These are phyloP conservation scores for Candida glaebosa DNA, from an alignment of 805 yeast species.

Conservation along the genomic window DNA sequence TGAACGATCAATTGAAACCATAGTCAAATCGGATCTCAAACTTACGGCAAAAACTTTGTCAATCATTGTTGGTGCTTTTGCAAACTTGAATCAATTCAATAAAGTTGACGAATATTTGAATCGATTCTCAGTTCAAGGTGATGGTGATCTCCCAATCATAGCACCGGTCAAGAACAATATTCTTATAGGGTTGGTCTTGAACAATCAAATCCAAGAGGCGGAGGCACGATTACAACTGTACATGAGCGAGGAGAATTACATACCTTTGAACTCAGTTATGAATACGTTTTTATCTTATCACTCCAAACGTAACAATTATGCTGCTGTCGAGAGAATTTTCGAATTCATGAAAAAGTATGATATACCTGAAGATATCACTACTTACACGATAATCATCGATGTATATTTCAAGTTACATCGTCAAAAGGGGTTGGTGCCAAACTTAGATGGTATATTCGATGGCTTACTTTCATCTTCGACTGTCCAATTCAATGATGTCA, in stretches of 20 bases:
- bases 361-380: constrained; percentile 56
- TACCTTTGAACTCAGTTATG: constrained; percentile 48
- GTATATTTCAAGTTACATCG: constrained; percentile 45
- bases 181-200: constrained; percentile 41
- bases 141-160: constrained; percentile 26
- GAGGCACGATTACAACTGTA: constrained; percentile 38
- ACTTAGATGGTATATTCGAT: constrained; percentile 36
- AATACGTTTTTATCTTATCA: constrained; percentile 48
- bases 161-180: constrained; percentile 42
- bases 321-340: constrained; percentile 48
- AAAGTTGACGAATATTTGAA: constrained; percentile 42
- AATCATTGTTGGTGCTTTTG: constrained; percentile 45
- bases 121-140: constrained; percentile 19
- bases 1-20: constrained; percentile 28
- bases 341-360: constrained; percentile 38
- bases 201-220: constrained; percentile 42
- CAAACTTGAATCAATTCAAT: constrained; percentile 36
- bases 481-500: constrained; percentile 36
- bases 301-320: constrained; percentile 36
- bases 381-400: constrained; percentile 59
- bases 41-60: constrained; percentile 50
- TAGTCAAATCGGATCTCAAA: constrained; percentile 20
- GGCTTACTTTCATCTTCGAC: constrained; percentile 32
- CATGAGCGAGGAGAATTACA: constrained; percentile 29
- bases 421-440: constrained; percentile 41